Percentiles rank a stretch among this genome's conserved stretches.
phyloP scores from a whole-genome alignment of 108 stramenopile species.

The Discostella stelligeroides region DNA sequence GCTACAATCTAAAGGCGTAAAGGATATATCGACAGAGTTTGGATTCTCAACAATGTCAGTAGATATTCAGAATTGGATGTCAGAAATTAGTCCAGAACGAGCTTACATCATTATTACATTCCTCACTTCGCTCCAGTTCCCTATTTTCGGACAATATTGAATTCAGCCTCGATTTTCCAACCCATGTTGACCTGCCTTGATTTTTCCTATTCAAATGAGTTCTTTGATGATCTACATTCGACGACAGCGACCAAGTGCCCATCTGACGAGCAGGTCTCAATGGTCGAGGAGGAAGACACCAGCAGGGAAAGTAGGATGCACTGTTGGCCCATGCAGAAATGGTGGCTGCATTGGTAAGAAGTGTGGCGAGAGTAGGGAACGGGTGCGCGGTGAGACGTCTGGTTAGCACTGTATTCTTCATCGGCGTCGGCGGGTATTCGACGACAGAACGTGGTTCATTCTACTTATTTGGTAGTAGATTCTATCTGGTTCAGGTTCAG shows the following conservation, averaged over 20 bases:
- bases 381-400: conserved; percentile 2
- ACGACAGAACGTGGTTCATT: background rate
- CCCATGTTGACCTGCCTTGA: conserved; percentile 1
- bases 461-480: too few relatives aligned
- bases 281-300: conserved; percentile 6
- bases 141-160: background rate
- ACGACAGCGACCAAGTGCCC: conserved; percentile 9
- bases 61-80: background rate
- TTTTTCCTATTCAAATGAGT: background rate
- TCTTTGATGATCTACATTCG: background rate
- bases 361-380: conserved; percentile 3
- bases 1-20: conserved; percentile 10
- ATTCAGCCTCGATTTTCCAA: background rate
- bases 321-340: background rate
- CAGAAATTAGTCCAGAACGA: background rate
- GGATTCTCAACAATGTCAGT: background rate
- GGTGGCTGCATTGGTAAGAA: conserved; percentile 2
- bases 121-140: background rate
- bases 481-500: too few relatives aligned
- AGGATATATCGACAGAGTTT: too few relatives aligned
- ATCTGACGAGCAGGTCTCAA: background rate
- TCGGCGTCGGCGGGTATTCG: background rate
- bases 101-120: conserved; percentile 8
- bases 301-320: conserved; percentile 1
- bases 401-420: background rate